These are phyloP conservation scores for Boletus bicolor DNA, from an alignment of 768 basidiomycete genomes.

Conservation along the genomic window DNA sequence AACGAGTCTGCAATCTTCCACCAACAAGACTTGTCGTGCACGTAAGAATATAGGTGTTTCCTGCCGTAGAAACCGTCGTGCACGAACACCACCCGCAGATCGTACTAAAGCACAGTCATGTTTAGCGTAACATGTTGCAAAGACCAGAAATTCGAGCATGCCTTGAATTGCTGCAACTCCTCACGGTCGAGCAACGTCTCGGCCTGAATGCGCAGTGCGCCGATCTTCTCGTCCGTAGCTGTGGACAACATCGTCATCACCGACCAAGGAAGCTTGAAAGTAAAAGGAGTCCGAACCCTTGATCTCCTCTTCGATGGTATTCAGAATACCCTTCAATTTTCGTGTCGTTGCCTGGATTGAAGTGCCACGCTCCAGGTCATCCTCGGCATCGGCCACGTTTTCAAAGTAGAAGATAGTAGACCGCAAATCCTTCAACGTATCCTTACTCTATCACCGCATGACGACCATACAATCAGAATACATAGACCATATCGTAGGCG, in stretches of 20 bases:
- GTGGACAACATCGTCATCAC: not conserved
- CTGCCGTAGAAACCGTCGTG: conserved; percentile 78
- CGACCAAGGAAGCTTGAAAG: not conserved
- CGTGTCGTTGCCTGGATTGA: conserved; percentile 41
- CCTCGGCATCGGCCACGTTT: conserved; percentile 51
- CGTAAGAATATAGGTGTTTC: conserved; percentile 76
- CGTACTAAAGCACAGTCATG: conserved; percentile 52
- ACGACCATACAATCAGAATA: not conserved
- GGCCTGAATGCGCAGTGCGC: conserved; percentile 42
- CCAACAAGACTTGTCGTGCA: conserved; percentile 62
- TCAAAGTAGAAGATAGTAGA: conserved; percentile 71
- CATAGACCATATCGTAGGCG: not conserved
- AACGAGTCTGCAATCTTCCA: conserved; percentile 77
- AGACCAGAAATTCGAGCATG: conserved; percentile 26
- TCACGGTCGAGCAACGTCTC: conserved; percentile 55
- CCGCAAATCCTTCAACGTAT: conserved; percentile 59
- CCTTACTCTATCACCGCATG: conserved; percentile 46
- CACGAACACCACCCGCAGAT: conserved; percentile 72
- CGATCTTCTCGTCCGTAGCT: conserved; percentile 56
- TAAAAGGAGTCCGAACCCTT: conserved; percentile 39
- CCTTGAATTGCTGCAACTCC: conserved; percentile 61
- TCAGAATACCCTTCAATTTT: conserved; percentile 53
- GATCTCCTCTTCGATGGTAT: conserved; percentile 50
- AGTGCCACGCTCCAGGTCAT: conserved; percentile 44
- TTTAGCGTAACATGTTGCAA: not conserved